Evolutionary conservation across 169 alveolate species (phyloP), one percentile per base, ranked within the genome.

Genomic region (Cryptosporidium felis): DNA sequence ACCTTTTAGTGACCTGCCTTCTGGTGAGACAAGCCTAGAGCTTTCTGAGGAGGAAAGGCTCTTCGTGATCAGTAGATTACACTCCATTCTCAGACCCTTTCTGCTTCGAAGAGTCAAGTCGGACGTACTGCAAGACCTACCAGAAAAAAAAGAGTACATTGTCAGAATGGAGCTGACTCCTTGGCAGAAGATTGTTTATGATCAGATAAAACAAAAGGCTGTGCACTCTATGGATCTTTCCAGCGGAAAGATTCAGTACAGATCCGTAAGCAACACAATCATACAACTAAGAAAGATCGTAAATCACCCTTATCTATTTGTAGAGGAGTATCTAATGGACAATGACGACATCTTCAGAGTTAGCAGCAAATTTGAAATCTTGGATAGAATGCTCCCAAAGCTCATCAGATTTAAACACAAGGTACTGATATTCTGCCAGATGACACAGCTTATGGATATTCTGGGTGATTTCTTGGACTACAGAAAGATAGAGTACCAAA

Each of bases 221-320:
- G 89, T 90, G 41, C 89, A 91, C 18, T 92, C 94, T 23, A 82
- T 60, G 62, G 85, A 82, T 38, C 63, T 74, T 14, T 51, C 63
- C 9, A 74, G 85, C 56, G 85, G 85, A 6, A 74, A 74, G 58
- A 46, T 89, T 16, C 94, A 94, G 30, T 82, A 89, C 45, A 88
- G 90, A 62, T 92, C 93, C 34, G 92, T 95, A 18, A 93, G 94
- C 85, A 96, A 96, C 88, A 91, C 96, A 9, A 94, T 96, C 80
- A 95, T 96, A 98, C 96, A 96, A 89, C 91, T 96, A 40, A 93
- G 98, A 80, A 96, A 96, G 88, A 93, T 95, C 26, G 96, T 96
- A 47, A 95, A 95, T 80, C 98, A 96, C 90, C 98, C 98, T 18
- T 97, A 95, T 90, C 92, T 95, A 30, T 96, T 96, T 81, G 90